Base-by-base conservation (phyloP, 345 rosid species). In the Iberis pinnata region DNA sequence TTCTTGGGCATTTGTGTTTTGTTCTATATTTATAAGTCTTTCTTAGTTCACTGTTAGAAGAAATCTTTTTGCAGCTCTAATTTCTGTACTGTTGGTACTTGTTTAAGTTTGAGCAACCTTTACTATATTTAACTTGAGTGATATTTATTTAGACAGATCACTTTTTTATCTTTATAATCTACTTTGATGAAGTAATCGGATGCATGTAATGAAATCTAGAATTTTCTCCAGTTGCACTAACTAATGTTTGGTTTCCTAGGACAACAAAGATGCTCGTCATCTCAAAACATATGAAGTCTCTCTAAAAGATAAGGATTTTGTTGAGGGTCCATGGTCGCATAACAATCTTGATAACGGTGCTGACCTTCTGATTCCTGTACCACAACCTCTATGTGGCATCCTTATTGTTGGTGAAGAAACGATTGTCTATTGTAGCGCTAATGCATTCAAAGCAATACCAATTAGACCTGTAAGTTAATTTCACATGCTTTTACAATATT, bases 331-430 rank as follows among this genome's bases (percentile, higher is more conserved):
- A 26, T 93, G 95, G 99, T 71, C 87, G 22, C 97, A 86, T 67
- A 93, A 86, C 79, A 86, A 82, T 76, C 90, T 93, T 56, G 94
- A 88, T 50, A 88, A 86, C 73, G 95, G 95, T 24, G 97, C 97
- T 58, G 83, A 82, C 73, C 69, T 88, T 47, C 79, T 93, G 35
- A 93, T 93, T 68, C 99, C 94, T 15, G 94, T 93, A 35, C 97
- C 99, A 18, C 87, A 89, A 22, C 99, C 97, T 49, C 78, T 88
- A n/a, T 88, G 97, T 49, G 97, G 97, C n/a, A 92, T 93, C 31
- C 90, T 93, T 43, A 93, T 93, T 54, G 79, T 93, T 63, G 97
- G 95, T 38, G 97, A 88, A 74, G 99, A 92, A 70, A 92, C 95
- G 32, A 81, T 92, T 73, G 95, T 88, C 40, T 88, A 93, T 44